Percentiles rank a stretch among this genome's conserved stretches.
Conservation (phyloP, 2,329 filamentous ascomycete genomes). For the Bertia moriformis region DNA sequence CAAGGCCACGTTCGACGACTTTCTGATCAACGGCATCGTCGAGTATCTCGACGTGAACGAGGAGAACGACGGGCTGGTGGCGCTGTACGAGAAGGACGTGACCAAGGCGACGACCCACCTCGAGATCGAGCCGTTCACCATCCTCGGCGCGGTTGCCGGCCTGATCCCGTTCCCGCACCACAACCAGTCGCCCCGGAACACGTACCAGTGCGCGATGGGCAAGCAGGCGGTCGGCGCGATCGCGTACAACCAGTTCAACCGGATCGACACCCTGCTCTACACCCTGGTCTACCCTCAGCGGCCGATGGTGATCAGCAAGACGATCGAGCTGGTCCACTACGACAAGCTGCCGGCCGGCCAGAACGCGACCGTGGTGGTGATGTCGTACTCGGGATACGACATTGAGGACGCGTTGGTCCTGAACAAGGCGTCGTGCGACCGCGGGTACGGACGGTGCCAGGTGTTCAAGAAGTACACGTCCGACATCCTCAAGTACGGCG, state of each 20-base stretch:
- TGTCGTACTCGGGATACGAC: slow-evolving; percentile 98
- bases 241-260: slow-evolving; percentile 92
- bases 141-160: slow-evolving; percentile 86
- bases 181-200: slow-evolving; percentile 96
- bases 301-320: slow-evolving; percentile 92
- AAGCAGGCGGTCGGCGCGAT: slow-evolving; percentile 99
- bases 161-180: slow-evolving; percentile 97
- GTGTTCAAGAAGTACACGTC: slow-evolving; percentile 92
- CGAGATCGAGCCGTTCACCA: slow-evolving; percentile 95
- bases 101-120: slow-evolving; percentile 76
- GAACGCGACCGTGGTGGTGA: slow-evolving; percentile 93
- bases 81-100: slow-evolving; percentile 76
- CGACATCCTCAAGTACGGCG: slow-evolving; percentile 77
- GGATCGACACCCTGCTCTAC: slow-evolving; percentile 94
- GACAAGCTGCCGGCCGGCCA: slow-evolving; percentile 94
- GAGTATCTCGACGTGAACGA: slow-evolving; percentile 98
- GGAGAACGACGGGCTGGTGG: slow-evolving; percentile 90
- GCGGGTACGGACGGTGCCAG: slow-evolving; percentile 91
- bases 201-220: slow-evolving; percentile 98
- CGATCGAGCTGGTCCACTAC: slow-evolving; percentile 91
- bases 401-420: slow-evolving; percentile 95
- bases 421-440: slow-evolving; percentile 89
- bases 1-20: slow-evolving; percentile 83
- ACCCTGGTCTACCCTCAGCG: slow-evolving; percentile 95
- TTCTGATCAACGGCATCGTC: slow-evolving; percentile 74